Conservation (phyloP, 2,329 filamentous ascomycete species). For the Aspergillus japonicus region DNA sequence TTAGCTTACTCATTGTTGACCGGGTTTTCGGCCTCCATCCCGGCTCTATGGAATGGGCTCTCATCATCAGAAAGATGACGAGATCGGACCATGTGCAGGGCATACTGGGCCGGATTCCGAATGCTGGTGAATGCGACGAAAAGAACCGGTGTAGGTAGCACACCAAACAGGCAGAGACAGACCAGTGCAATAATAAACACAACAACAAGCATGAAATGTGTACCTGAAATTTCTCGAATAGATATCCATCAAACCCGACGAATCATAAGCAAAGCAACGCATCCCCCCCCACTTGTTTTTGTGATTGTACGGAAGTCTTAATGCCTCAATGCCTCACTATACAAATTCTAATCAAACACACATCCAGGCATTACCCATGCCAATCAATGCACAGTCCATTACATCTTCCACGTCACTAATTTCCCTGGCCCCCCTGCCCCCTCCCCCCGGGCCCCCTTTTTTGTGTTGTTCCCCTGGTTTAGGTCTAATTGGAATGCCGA, state of each 20-base stretch:
- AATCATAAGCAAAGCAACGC: not conserved
- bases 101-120: too few species aligned
- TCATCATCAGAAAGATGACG: not conserved
- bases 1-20: too few species aligned
- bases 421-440: too few species aligned
- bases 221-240: not conserved
- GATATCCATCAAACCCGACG: not conserved
- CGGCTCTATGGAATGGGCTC: not conserved
- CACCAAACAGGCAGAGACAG: not conserved
- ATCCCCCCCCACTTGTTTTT: not conserved
- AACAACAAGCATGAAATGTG: not conserved
- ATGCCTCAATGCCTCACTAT: not conserved
- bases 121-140: too few species aligned
- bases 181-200: too few species aligned
- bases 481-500: not conserved
- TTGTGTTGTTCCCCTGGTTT: not conserved
- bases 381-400: not conserved
- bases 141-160: not conserved
- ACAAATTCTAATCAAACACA: not conserved
- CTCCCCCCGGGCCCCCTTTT: too few species aligned
- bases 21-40: too few species aligned
- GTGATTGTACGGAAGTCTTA: not conserved
- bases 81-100: not conserved
- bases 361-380: not conserved
- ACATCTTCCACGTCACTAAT: not conserved